These are phyloP conservation scores for Senna tora DNA, from an alignment of 306 rosid species.

Conservation along the genomic window DNA sequence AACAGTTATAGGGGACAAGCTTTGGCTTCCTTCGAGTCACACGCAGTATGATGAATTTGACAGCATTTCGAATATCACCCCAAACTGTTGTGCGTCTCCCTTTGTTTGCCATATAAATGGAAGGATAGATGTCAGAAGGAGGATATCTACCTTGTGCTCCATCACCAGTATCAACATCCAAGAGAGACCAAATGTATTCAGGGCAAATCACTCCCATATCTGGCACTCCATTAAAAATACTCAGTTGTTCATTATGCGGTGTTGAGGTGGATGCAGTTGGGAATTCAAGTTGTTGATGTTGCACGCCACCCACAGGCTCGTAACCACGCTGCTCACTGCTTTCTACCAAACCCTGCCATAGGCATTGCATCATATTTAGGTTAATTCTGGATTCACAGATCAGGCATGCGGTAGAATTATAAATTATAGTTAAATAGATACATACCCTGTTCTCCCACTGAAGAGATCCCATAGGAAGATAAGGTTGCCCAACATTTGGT, in stretches of 20 bases:
- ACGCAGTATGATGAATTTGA: constrained; percentile 27
- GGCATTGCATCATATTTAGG: too few species aligned
- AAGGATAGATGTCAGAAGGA: too few species aligned
- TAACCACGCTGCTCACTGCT: constrained; percentile 20
- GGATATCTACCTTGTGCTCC: constrained; percentile 21
- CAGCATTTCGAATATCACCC: constrained; percentile 36
- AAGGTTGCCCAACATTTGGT: neutral
- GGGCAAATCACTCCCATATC: neutral
- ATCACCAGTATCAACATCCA: neutral
- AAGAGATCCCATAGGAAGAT: constrained; percentile 1
- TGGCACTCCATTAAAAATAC: neutral
- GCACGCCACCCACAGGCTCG: constrained; percentile 11
- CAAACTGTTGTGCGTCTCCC: constrained; percentile 38
- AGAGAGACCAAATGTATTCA: neutral
- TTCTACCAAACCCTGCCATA: constrained; percentile 38
- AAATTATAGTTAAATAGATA: neutral
- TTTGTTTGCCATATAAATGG: constrained; percentile 15
- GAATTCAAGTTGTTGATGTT: neutral
- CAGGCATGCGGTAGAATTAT: neutral
- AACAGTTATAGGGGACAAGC: neutral
- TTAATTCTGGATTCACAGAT: neutral
- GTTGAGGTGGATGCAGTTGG: constrained; percentile 11
- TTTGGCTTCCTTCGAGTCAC: constrained; percentile 28
- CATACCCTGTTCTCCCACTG: constrained; percentile 19
- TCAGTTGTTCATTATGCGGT: constrained; percentile 24